Evolutionary conservation across 2,329 filamentous ascomycete genomes (phyloP).

Genomic region (Alternaria brassicicola): DNA sequence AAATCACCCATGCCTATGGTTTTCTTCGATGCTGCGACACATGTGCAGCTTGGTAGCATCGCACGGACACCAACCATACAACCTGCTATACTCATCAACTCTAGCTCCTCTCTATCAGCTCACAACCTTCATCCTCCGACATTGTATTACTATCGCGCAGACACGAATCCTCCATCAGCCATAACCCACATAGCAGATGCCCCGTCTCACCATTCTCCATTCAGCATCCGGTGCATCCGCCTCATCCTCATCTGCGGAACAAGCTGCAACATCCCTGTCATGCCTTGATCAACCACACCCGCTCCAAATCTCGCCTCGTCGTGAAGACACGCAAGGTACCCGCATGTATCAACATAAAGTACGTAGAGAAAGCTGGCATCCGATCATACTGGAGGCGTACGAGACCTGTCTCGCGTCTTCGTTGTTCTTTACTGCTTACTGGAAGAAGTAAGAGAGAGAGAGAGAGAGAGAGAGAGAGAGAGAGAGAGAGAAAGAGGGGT

Average conservation of each 20-base stretch:
- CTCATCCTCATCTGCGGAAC: constrained; percentile 15
- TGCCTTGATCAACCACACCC: not conserved
- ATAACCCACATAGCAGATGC: constrained; percentile 1
- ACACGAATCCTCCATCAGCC: not conserved
- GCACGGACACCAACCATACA: not conserved
- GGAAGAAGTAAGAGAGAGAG: constrained; percentile 12
- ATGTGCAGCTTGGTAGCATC: not conserved
- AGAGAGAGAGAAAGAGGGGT: constrained; percentile 9
- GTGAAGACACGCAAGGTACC: not conserved
- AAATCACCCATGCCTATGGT: not conserved
- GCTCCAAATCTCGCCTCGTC: constrained; percentile 4
- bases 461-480: constrained; percentile 1
- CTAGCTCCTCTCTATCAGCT: not conserved
- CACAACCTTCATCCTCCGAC: not conserved
- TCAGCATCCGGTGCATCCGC: not conserved
- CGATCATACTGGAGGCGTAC: constrained; percentile 12
- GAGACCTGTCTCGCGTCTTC: constrained; percentile 13
- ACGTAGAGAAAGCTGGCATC: constrained; percentile 8
- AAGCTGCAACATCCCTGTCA: not conserved
- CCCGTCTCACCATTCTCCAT: constrained; percentile 14
- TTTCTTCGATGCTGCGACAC: not conserved
- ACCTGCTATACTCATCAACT: not conserved
- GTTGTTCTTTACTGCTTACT: constrained; percentile 14
- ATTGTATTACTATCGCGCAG: not conserved
- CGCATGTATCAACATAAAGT: not conserved